Conservation (phyloP, 176 grass and related monocot species). For the Juncus effusus region DNA sequence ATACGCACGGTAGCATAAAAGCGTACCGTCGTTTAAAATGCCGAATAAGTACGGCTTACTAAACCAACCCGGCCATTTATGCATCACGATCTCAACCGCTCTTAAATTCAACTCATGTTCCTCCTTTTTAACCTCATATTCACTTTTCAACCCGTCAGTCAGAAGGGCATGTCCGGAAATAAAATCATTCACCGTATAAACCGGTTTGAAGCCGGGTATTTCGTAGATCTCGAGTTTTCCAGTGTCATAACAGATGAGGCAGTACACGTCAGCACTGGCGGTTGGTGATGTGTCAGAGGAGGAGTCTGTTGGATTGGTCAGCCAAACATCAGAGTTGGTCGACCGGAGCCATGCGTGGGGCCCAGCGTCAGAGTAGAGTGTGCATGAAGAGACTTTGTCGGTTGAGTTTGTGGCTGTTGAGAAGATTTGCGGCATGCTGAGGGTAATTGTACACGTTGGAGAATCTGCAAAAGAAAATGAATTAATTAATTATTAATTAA, state of each 20-base stretch:
- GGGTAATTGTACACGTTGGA: constrained; percentile 61
- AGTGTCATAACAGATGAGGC: constrained; percentile 77
- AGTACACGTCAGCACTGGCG: constrained; percentile 78
- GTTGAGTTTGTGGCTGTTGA: constrained; percentile 38
- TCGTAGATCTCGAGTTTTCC: constrained; percentile 91
- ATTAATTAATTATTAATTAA: too few relatives aligned
- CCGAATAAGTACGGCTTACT: constrained; percentile 78
- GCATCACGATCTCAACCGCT: constrained; percentile 82
- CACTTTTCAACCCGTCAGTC: constrained; percentile 41
- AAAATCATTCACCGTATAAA: constrained; percentile 69
- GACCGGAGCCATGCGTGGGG: constrained; percentile 76
- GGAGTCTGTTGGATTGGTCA: constrained; percentile 54
- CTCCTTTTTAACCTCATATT: constrained; percentile 41
- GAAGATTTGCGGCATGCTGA: constrained; percentile 50
- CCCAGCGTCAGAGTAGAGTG: constrained; percentile 84
- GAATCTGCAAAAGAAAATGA: constrained; percentile 56
- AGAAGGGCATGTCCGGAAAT: constrained; percentile 55
- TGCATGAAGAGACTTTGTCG: constrained; percentile 59
- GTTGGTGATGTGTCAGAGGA: constrained; percentile 45
- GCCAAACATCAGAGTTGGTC: constrained; percentile 78
- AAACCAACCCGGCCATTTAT: constrained; percentile 76
- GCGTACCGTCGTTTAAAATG: constrained; percentile 81
- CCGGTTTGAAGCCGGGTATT: constrained; percentile 71
- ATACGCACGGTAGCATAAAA: constrained; percentile 83
- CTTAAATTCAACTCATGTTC: constrained; percentile 47